Evolutionary conservation across 495 filamentous ascomycete species (phyloP).

Genomic region (Daldinia childiae): DNA sequence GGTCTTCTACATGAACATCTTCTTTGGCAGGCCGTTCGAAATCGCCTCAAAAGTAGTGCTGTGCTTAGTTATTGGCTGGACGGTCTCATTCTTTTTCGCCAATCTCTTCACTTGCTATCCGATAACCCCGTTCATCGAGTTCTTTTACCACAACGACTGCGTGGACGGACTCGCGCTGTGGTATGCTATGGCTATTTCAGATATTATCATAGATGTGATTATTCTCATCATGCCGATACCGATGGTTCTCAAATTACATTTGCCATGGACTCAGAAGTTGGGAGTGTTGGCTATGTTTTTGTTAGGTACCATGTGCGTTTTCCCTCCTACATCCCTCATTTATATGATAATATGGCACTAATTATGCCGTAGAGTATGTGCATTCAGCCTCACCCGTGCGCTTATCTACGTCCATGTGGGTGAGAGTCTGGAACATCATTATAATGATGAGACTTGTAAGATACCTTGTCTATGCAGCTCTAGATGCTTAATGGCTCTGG

Average conservation of each 20-base stretch:
- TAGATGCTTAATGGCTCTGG: background rate
- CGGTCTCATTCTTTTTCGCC: slow-evolving; percentile 57
- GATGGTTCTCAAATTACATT: slow-evolving; percentile 55
- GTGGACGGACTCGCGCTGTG: slow-evolving; percentile 35
- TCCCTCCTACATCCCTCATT: slow-evolving; percentile 3
- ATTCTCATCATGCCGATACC: slow-evolving; percentile 61
- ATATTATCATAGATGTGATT: slow-evolving; percentile 50
- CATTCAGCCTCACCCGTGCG: slow-evolving; percentile 34
- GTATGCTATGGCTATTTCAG: slow-evolving; percentile 47
- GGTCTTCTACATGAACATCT: slow-evolving; percentile 58
- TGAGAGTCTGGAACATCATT: slow-evolving; percentile 32
- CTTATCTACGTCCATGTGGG: slow-evolving; percentile 28
- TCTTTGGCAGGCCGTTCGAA: slow-evolving; percentile 18
- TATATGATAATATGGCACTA: slow-evolving; percentile 1
- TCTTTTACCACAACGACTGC: slow-evolving; percentile 37
- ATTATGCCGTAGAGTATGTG: slow-evolving; percentile 28
- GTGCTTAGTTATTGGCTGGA: slow-evolving; percentile 51
- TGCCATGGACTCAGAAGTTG: slow-evolving; percentile 55
- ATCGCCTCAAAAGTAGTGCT: slow-evolving; percentile 35
- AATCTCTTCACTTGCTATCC: slow-evolving; percentile 61
- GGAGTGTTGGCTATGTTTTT: slow-evolving; percentile 60
- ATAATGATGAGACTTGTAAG: slow-evolving; percentile 45
- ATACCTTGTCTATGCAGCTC: background rate
- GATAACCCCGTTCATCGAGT: slow-evolving; percentile 47
- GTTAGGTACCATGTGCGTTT: slow-evolving; percentile 59